Conservation (phyloP, 73 alveolate species). For the Effrenium voratum region DNA sequence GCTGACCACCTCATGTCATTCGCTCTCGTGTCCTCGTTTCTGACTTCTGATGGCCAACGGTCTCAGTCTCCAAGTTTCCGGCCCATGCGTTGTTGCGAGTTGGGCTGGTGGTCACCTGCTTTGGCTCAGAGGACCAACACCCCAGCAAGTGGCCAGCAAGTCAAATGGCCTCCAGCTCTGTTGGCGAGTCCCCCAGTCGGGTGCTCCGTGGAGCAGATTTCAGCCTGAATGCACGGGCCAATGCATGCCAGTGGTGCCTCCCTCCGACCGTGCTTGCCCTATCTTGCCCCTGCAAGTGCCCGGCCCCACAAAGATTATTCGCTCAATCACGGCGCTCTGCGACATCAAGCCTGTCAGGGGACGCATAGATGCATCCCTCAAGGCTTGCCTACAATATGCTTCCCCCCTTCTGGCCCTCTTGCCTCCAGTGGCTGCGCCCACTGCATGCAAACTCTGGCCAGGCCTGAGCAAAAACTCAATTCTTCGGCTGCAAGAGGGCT, state of each 20-base stretch:
- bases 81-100: constrained; percentile 36
- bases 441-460: constrained; percentile 31
- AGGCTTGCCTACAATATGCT: not conserved
- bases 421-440: constrained; percentile 56
- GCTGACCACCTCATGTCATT: constrained; percentile 7
- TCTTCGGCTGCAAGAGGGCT: not conserved
- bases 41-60: not conserved
- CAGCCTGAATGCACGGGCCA: not conserved
- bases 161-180: too few relatives aligned
- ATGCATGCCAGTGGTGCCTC: not conserved
- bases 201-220: constrained; percentile 49
- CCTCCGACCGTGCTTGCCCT: not conserved
- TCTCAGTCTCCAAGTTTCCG: not conserved
- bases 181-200: not conserved
- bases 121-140: too few relatives aligned
- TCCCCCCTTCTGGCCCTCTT: not conserved
- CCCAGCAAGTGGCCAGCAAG: too few relatives aligned
- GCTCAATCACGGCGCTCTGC: constrained; percentile 56
- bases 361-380: not conserved
- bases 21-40: not conserved
- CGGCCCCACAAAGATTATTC: constrained; percentile 61
- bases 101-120: constrained; percentile 60
- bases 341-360: constrained; percentile 2
- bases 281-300: not conserved
- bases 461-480: constrained; percentile 38